A percentile compares a stretch with the other conserved stretches of the same genome.
phyloP scores from a whole-genome alignment of 2,329 filamentous ascomycete genomes.

The Cladosporium colombiae region DNA sequence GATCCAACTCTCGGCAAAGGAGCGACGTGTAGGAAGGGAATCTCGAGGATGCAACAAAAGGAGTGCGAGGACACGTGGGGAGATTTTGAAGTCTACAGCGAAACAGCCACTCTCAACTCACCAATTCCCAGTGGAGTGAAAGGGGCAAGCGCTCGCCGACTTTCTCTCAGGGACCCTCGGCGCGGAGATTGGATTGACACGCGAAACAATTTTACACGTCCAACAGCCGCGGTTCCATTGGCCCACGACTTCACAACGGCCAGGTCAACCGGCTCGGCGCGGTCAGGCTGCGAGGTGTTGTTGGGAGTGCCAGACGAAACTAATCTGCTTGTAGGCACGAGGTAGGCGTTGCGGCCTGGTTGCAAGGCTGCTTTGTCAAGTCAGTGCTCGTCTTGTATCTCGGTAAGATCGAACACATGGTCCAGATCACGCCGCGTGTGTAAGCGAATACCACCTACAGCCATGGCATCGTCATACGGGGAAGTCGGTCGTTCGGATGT shows the following conservation, averaged over 20 bases:
- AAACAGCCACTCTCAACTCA: not conserved
- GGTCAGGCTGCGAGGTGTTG: not conserved
- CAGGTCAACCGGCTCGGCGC: constrained; percentile 6
- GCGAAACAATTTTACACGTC: constrained; percentile 20
- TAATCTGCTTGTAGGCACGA: not conserved
- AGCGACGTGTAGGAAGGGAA: constrained; percentile 3
- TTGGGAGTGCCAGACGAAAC: not conserved
- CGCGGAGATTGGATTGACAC: constrained; percentile 19
- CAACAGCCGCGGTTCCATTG: constrained; percentile 17
- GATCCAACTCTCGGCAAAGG: constrained; percentile 14
- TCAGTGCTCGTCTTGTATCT: constrained; percentile 2
- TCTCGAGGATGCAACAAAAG: constrained; percentile 12
- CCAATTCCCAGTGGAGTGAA: constrained; percentile 13
- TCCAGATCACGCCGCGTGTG: constrained; percentile 1
- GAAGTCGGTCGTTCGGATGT: not conserved
- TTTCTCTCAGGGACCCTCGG: constrained; percentile 17
- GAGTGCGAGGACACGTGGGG: constrained; percentile 20
- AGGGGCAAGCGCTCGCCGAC: constrained; percentile 9
- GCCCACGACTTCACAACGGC: not conserved
- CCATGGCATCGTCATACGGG: constrained; percentile 7
- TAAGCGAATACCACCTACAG: constrained; percentile 6
- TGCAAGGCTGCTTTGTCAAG: constrained; percentile 2
- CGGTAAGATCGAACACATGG: constrained; percentile 9
- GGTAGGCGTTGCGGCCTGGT: not conserved
- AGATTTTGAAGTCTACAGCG: not conserved